Conservation (phyloP, 352 stramenopile genomes). For the Thalassiosira mediterranea region DNA sequence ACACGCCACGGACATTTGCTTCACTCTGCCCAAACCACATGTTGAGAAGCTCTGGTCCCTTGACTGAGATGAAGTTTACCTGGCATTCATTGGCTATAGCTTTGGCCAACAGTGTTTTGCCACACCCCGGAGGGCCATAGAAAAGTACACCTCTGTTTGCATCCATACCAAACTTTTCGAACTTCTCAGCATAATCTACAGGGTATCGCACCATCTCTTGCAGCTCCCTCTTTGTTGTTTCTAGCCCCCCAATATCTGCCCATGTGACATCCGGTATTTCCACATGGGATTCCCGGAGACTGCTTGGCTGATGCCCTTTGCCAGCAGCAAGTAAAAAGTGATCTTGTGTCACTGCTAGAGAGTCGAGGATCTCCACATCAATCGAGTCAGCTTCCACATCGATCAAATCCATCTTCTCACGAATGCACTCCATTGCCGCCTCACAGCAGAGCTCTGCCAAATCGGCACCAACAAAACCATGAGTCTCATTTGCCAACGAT, state of each 20-base stretch:
- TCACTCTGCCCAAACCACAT: slow-evolving; percentile 99
- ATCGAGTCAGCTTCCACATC: slow-evolving; percentile 99
- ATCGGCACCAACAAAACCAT: slow-evolving; percentile 99
- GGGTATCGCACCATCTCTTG: slow-evolving; percentile 99
- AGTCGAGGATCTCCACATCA: slow-evolving; percentile 97
- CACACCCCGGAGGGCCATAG: slow-evolving; percentile 97
- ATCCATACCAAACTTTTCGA: slow-evolving; percentile 94
- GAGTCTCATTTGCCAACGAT: slow-evolving; percentile 95
- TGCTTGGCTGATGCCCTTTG: slow-evolving; percentile 95
- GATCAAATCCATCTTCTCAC: slow-evolving; percentile 99
- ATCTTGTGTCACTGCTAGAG: slow-evolving; percentile 96
- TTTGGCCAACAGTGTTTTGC: slow-evolving; percentile 99
- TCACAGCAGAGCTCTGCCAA: slow-evolving; percentile 99
- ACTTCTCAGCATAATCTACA: slow-evolving; percentile 98
- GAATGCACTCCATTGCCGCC: slow-evolving; percentile 96
- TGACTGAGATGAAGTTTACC: slow-evolving; percentile 99
- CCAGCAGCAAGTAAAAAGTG: slow-evolving; percentile 98
- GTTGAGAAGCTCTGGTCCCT: slow-evolving; percentile 98
- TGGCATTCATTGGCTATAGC: slow-evolving; percentile 99
- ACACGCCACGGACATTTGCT: slow-evolving; percentile 97
- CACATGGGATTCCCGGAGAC: slow-evolving; percentile 97
- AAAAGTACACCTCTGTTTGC: slow-evolving; percentile 97
- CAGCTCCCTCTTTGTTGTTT: slow-evolving; percentile 92
- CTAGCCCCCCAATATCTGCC: slow-evolving; percentile 98
- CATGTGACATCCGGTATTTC: slow-evolving; percentile 97